These are phyloP conservation scores for Calonectria multiphialidica DNA, from an alignment of 2,329 filamentous ascomycete species.

Conservation along the genomic window DNA sequence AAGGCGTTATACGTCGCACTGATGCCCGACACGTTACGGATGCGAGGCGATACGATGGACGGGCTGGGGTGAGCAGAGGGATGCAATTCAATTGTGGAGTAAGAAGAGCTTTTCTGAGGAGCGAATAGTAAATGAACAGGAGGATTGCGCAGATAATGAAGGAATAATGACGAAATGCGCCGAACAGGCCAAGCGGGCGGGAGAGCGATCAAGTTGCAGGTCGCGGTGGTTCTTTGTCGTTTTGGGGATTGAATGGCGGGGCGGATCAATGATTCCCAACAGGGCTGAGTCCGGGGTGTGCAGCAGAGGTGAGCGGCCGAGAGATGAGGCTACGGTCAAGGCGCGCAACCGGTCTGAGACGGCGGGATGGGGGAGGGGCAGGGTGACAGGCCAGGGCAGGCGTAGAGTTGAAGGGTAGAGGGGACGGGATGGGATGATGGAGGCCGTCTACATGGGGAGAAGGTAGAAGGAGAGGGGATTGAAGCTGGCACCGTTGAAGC, in stretches of 20 bases:
- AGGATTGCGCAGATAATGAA: not conserved
- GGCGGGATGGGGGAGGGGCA: not conserved
- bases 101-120: not conserved
- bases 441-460: not conserved
- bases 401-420: conserved; percentile 6
- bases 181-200: conserved; percentile 25
- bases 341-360: not conserved
- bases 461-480: not conserved
- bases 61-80: not conserved
- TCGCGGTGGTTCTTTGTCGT: conserved; percentile 32
- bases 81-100: not conserved
- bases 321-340: conserved; percentile 1
- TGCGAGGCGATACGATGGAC: not conserved
- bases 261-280: conserved; percentile 43
- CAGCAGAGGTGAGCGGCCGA: not conserved
- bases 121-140: not conserved
- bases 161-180: not conserved
- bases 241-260: conserved; percentile 24
- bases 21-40: conserved; percentile 18
- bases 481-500: not conserved
- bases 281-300: conserved; percentile 19
- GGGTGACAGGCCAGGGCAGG: conserved; percentile 2
- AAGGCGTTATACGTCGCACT: not conserved
- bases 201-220: conserved; percentile 32
- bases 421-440: conserved; percentile 6